Base-by-base conservation (phyloP, 2,329 filamentous ascomycete genomes). In the Amauroascus niger region DNA sequence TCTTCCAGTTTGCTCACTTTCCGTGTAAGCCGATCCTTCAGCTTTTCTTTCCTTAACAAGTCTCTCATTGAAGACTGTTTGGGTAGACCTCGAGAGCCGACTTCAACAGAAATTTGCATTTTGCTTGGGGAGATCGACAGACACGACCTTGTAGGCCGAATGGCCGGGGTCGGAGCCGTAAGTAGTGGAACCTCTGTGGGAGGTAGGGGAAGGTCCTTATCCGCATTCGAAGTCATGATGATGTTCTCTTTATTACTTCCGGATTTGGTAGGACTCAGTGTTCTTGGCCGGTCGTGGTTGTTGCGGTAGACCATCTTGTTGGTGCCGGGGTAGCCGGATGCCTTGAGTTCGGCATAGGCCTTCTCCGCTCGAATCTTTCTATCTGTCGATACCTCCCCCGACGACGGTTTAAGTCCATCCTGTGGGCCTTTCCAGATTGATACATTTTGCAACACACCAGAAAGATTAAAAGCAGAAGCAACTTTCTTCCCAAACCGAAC, bases 1-100 rank as follows among this genome's bases (percentile, higher is more conserved):
- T 70, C 64, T 60, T 84, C 80, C 11, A 83, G 72, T 58, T 82
- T 75, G 58, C 78, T 81, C 28, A 83, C 79, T 50, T 78, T 74
- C 66, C 80, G 81, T 39, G 74, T 69, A 30, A 83, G 67, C 57
- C 79, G 81, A 55, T 75, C 71, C 32, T 45, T 52, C 40, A 52
- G 43, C 18, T 39, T 52, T 26, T 52, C 49, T 20, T 16, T 52
- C 30, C 30, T 35, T 18, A 76, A 70, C 5, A 83, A 66, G 50
- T 83, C 80, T 26, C 22, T 52, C 28, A 52, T 37, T 3, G 49
- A 52, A 16, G 39, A 37, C 16, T 45, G 39, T 52, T 52, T 52
- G 14, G 49, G 49, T 6, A 52, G 40, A 16, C 20, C 20, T 26
- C 32, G 30, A 26, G 26, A 40, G 7, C 16, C 28, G 20, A 4